Evolutionary conservation across 2,329 filamentous ascomycete species (phyloP).

Genomic region (Penicillium polonicum): DNA sequence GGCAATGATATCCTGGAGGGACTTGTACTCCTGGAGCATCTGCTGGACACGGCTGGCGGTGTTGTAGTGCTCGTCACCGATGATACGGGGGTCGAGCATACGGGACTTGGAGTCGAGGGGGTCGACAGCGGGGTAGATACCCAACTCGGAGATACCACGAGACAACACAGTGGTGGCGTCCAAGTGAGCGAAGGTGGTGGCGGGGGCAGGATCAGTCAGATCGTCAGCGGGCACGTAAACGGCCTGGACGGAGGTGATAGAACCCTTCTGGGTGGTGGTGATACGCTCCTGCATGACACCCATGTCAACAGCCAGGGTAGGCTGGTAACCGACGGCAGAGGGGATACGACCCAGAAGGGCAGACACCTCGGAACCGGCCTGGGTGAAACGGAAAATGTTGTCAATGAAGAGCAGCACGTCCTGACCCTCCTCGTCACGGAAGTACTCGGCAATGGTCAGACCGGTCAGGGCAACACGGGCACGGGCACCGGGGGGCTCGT

Average conservation of each 20-base stretch:
- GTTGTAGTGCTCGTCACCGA: constrained; percentile 96
- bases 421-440: constrained; percentile 78
- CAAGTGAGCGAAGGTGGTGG: constrained; percentile 99
- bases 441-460: constrained; percentile 68
- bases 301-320: constrained; percentile 98
- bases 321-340: constrained; percentile 99
- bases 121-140: constrained; percentile 99
- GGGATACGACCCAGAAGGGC: constrained; percentile 98
- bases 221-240: constrained; percentile 99
- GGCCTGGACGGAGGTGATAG: constrained; percentile 99
- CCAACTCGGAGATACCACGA: constrained; percentile 99
- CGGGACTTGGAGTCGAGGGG: constrained; percentile 99
- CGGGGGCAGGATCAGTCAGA: constrained; percentile 99
- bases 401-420: constrained; percentile 99
- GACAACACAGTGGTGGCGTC: constrained; percentile 99
- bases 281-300: constrained; percentile 99
- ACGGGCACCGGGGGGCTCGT: constrained; percentile 99
- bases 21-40: constrained; percentile 99
- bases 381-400: constrained; percentile 99
- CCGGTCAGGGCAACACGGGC: constrained; percentile 99
- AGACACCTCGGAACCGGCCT: constrained; percentile 99
- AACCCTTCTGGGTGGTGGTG: constrained; percentile 98
- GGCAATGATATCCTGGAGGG: constrained; percentile 99
- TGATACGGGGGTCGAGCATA: constrained; percentile 98
- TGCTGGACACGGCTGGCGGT: constrained; percentile 94